Base-by-base conservation (phyloP, 2,329 filamentous ascomycete species). In the Zymoseptoria pseudotritici region DNA sequence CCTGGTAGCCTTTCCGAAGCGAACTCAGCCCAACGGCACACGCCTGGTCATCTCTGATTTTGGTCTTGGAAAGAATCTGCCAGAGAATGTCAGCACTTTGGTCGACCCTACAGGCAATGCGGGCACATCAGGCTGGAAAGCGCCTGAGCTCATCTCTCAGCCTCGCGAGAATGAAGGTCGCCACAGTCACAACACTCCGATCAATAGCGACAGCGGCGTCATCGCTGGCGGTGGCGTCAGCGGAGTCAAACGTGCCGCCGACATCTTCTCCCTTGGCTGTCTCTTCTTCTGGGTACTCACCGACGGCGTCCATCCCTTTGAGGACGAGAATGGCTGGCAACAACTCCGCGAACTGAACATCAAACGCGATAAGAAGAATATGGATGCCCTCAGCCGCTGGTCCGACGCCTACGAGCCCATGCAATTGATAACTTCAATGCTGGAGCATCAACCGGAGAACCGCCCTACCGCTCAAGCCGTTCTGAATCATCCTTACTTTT, bases 221-320 rank as follows among this genome's bases (percentile, higher is more conserved):
- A 61, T 58, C 4, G 79, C 82, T 8, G 79, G 78, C 50, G 57
- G 57, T 50, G 65, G 63, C 3, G 59, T 64, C 1, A 87, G 91
- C 61, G 89, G 94, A 56, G 93, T 95, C 6, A 99, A 96, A 53
- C 88, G 94, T 53, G 90, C 94, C 8, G 97, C 97, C 62, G 94
- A 99, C 72, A 96, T 99, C 24, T 99, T 99, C 77, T 96, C 92
- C 0, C 83, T 99, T 42, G 94, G 94, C 1, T 88, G 96, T 57
- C 91, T 99, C n/a, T 99, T 97, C 79, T 97, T 92, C 77, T 99
- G 97, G 73, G 92, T 97, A n/a, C 81, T 99, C 61, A 97, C 93
- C 1, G 89, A 91, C 63, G 94, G 94, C 17, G 85, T 83, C 1
- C 94, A 99, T 73, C 94, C 94, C 0, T 99, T 95, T 69, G 93